These are phyloP conservation scores for Fusarium sarcochroum DNA, from an alignment of 2,329 filamentous ascomycete genomes.

Conservation along the genomic window DNA sequence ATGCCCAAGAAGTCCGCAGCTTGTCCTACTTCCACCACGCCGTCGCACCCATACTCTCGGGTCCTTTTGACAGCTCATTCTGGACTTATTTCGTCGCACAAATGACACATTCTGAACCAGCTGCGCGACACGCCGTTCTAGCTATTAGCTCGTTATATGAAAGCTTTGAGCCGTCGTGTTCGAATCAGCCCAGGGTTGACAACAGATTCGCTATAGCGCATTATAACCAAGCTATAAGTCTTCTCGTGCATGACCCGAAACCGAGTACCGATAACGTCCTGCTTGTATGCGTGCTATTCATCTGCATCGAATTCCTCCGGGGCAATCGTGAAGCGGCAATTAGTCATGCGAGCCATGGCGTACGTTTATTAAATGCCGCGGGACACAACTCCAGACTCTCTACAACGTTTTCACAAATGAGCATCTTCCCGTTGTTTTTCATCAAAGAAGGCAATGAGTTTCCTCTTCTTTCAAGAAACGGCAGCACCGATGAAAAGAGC, in stretches of 20 bases:
- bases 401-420: slow-evolving; percentile 57
- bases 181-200: neutral
- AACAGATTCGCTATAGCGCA: slow-evolving; percentile 54
- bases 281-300: slow-evolving; percentile 59
- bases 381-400: slow-evolving; percentile 50
- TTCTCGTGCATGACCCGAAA: slow-evolving; percentile 46
- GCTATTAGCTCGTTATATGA: slow-evolving; percentile 59
- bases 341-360: slow-evolving; percentile 57
- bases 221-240: slow-evolving; percentile 59
- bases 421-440: slow-evolving; percentile 58
- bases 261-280: slow-evolving; percentile 54
- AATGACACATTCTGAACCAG: slow-evolving; percentile 55
- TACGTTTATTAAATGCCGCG: slow-evolving; percentile 52
- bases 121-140: slow-evolving; percentile 56
- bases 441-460: slow-evolving; percentile 21
- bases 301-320: slow-evolving; percentile 60
- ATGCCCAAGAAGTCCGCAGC: slow-evolving; percentile 50
- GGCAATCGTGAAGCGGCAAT: slow-evolving; percentile 55
- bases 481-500: neutral
- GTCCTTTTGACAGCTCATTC: slow-evolving; percentile 56
- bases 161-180: slow-evolving; percentile 42
- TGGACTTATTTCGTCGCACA: slow-evolving; percentile 59
- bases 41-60: slow-evolving; percentile 55
- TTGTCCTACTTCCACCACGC: slow-evolving; percentile 57
- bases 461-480: slow-evolving; percentile 16